phyloP scores from a whole-genome alignment of 176 grass and related monocot genomes.

The Oryza brachyantha region DNA sequence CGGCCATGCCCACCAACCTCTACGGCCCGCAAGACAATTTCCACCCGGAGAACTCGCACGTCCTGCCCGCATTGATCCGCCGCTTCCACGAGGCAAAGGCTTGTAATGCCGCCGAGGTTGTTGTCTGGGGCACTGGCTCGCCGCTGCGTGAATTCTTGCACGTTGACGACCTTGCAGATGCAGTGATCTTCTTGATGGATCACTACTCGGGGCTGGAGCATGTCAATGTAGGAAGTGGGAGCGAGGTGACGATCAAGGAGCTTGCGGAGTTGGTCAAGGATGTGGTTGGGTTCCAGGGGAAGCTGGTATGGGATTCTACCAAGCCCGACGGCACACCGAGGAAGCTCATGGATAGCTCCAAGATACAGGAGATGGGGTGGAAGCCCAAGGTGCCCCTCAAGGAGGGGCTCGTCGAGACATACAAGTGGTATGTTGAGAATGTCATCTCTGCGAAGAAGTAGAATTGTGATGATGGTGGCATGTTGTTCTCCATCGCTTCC shows the following conservation, averaged over 20 bases:
- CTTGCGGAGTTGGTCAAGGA: slow-evolving; percentile 67
- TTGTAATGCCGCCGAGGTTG: slow-evolving; percentile 42
- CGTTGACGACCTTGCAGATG: slow-evolving; percentile 69
- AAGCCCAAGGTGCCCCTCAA: slow-evolving; percentile 56
- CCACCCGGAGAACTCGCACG: slow-evolving; percentile 63
- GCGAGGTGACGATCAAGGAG: slow-evolving; percentile 76
- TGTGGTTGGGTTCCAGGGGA: slow-evolving; percentile 62
- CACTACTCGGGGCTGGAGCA: slow-evolving; percentile 63
- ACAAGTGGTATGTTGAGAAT: slow-evolving; percentile 83
- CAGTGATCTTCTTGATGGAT: slow-evolving; percentile 66
- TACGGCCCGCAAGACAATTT: slow-evolving; percentile 82
- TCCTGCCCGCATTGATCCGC: slow-evolving; percentile 63
- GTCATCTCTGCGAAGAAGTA: slow-evolving; percentile 35
- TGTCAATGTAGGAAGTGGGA: slow-evolving; percentile 69
- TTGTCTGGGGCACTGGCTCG: slow-evolving; percentile 71
- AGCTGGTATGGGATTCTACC: slow-evolving; percentile 62
- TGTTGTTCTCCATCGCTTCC: neutral
- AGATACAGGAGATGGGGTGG: slow-evolving; percentile 70
- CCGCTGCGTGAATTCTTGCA: slow-evolving; percentile 74
- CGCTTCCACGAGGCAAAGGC: slow-evolving; percentile 69
- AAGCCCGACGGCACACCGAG: slow-evolving; percentile 72
- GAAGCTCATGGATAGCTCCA: slow-evolving; percentile 91
- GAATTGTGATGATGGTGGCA: neutral
- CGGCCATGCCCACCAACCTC: slow-evolving; percentile 84
- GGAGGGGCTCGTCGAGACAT: slow-evolving; percentile 59